Percentiles rank a stretch among this genome's conserved stretches.
Evolutionary conservation across 2,329 filamentous ascomycete species (phyloP).

Genomic region (Rutstroemia sydowiana): DNA sequence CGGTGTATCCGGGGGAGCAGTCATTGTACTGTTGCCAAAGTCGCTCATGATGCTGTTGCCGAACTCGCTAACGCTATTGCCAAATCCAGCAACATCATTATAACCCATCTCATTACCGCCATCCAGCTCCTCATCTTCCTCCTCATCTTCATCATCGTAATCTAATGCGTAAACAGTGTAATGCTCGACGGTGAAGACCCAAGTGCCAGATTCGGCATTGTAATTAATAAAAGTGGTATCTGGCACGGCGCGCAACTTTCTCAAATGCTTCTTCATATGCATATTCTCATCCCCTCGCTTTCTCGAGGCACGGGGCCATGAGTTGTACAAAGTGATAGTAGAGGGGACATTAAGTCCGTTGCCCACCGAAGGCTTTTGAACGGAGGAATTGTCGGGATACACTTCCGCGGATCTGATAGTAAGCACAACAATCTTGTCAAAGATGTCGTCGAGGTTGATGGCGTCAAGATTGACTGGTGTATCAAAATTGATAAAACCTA

Average conservation of each 20-base stretch:
- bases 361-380: conserved; percentile 74
- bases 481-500: conserved; percentile 77
- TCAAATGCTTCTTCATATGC: conserved; percentile 72
- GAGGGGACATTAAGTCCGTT: conserved; percentile 90
- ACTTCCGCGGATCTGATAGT: conserved; percentile 77
- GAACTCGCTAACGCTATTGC: conserved; percentile 39
- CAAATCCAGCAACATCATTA: conserved; percentile 36
- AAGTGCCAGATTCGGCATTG: conserved; percentile 70
- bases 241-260: conserved; percentile 68
- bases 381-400: conserved; percentile 53
- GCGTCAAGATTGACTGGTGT: conserved; percentile 74
- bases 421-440: conserved; percentile 68
- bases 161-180: conserved; percentile 93
- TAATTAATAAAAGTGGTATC: conserved; percentile 81
- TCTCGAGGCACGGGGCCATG: conserved; percentile 71
- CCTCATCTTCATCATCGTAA: conserved; percentile 60
- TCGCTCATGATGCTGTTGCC: conserved; percentile 43
- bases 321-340: conserved; percentile 81
- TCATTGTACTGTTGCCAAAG: conserved; percentile 42
- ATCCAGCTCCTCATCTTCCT: conserved; percentile 61
- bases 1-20: conserved; percentile 36
- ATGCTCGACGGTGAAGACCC: conserved; percentile 91
- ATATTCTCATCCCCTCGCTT: conserved; percentile 56
- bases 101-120: conserved; percentile 58
- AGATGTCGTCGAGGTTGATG: conserved; percentile 74